phyloP scores from a whole-genome alignment of 225 moss, liverwort and hornwort genomes.

The Ulota crispa region DNA sequence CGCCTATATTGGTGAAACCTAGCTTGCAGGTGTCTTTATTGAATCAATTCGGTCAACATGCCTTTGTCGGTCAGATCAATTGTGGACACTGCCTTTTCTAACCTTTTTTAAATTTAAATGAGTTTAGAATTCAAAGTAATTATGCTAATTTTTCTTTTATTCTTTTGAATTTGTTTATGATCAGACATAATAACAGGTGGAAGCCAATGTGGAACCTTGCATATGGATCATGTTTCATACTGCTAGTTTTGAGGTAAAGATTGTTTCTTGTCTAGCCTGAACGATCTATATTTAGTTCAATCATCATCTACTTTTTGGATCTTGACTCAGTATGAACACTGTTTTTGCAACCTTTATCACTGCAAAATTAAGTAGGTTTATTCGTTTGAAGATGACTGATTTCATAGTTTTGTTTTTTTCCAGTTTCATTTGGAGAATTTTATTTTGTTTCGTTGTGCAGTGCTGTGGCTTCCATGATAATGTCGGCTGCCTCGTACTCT shows the following conservation, averaged over 20 bases:
- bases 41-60: not conserved
- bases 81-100: conserved; percentile 4
- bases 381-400: not conserved
- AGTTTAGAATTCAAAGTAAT: conserved; percentile 5
- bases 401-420: not conserved
- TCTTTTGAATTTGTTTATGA: conserved; percentile 28
- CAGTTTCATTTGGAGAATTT: not conserved
- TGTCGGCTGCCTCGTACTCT: conserved; percentile 84
- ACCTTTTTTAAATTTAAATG: conserved; percentile 4
- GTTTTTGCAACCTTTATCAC: conserved; percentile 6
- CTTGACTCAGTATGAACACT: not conserved
- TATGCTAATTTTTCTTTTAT: not conserved
- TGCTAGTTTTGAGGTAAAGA: conserved; percentile 62
- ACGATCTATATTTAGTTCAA: not conserved
- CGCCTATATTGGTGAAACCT: conserved; percentile 1
- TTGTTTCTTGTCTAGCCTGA: conserved; percentile 1
- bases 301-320: conserved; percentile 17
- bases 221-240: conserved; percentile 46
- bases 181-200: conserved; percentile 78
- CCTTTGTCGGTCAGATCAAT: conserved; percentile 4
- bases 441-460: conserved; percentile 33
- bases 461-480: conserved; percentile 66
- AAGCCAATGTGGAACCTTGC: conserved; percentile 70
- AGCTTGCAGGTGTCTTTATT: not conserved
- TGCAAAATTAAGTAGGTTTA: not conserved